Base-by-base conservation (phyloP, 2,329 filamentous ascomycete species). In the Fusarium napiforme region DNA sequence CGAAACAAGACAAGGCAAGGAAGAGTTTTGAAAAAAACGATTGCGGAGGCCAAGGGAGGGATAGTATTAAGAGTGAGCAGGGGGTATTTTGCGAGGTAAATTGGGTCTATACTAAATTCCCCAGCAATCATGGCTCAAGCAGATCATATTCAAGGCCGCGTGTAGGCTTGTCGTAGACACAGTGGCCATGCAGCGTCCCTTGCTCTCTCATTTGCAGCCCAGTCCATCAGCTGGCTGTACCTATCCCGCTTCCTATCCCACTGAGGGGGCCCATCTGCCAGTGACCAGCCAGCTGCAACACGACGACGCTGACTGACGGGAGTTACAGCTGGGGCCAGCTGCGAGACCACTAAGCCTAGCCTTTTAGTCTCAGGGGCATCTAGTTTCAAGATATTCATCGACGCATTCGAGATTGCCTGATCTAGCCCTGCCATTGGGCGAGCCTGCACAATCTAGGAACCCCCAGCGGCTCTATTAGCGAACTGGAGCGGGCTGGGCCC, bases 371-470 rank as follows among this genome's bases (percentile, higher is more conserved):
- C 71, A 74, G 71, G 71, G 71, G 71, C 34, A 39, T 28, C 34
- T 30, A 52, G 71, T 74, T 74, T 74, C 71, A 72, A 74, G 71
- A 72, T 74, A 30, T 34, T 59, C 57, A 72, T 74, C 64, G 30
- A 46, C 30, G 18, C 58, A 60, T 62, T 65, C 52, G 47, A 74
- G 67, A 74, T 74, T 68, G 34, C 34, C 43, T 72, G 59, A 50
- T 45, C 43, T 16, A 40, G 55, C 50, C 21, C 23, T 49, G 46
- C 39, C 23, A 74, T 74, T 74, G 71, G 71, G 23, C 34, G 59
- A 37, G 40, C 43, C 64, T 32, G 26, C 39, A 30, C 34, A 42
- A 37, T 45, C 63, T 61, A 67, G 64, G 23, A 37, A 23, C 11
- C 52, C 55, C 52, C 52, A 36, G 60, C 59, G 62, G 58, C 45